A percentile compares a stretch with the other conserved stretches of the same genome.
phyloP scores from a whole-genome alignment of 2,329 filamentous ascomycete species.

The Whalleya microplaca region DNA sequence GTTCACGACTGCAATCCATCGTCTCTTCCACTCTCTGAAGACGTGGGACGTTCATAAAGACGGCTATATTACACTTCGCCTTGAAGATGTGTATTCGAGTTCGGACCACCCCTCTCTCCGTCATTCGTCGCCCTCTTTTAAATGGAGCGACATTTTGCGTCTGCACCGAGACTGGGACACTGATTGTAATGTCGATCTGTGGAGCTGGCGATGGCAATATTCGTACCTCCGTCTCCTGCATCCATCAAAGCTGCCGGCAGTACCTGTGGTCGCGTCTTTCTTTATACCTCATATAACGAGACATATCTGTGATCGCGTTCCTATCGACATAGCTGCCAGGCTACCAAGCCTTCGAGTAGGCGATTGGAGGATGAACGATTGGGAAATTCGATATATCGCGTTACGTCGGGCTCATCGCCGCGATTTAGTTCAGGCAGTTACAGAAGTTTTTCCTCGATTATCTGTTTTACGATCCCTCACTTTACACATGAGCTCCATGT shows the following conservation, averaged over 20 bases:
- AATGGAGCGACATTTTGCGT: too few relatives aligned
- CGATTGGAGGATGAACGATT: background rate
- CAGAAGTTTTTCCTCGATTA: background rate
- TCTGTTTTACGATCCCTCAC: background rate
- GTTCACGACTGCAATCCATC: conserved; percentile 25
- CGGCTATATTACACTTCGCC: background rate
- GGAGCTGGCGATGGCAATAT: background rate
- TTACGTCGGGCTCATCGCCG: background rate
- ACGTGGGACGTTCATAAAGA: conserved; percentile 18
- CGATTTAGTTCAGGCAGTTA: background rate
- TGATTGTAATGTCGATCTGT: background rate
- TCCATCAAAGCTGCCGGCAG: background rate
- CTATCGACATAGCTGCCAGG: background rate
- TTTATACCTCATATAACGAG: background rate
- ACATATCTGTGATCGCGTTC: background rate
- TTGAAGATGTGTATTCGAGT: conserved; percentile 2
- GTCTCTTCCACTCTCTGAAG: conserved; percentile 21
- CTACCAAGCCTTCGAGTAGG: background rate
- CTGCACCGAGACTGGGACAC: too few relatives aligned
- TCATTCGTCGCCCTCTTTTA: background rate
- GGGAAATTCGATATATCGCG: background rate
- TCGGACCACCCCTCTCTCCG: background rate
- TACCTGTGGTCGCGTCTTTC: background rate
- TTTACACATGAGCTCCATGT: background rate
- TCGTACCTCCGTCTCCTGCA: background rate